phyloP scores from a whole-genome alignment of 768 basidiomycete genomes.

The Rhizopogon rudus region DNA sequence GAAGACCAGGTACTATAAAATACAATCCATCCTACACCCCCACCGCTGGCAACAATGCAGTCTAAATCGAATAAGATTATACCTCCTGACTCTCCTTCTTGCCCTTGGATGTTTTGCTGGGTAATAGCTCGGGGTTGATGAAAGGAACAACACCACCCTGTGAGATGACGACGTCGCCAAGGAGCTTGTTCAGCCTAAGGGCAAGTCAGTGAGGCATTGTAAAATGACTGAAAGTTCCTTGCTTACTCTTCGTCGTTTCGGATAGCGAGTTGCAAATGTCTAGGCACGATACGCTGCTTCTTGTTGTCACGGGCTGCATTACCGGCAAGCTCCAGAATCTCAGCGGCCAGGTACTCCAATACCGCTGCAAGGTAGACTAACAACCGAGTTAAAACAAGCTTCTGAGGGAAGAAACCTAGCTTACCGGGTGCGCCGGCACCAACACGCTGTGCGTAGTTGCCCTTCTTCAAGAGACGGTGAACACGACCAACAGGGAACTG shows the following conservation, averaged over 20 bases:
- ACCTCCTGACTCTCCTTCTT: slow-evolving; percentile 50
- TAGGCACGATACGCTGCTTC: slow-evolving; percentile 60
- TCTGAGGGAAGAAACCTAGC: not conserved
- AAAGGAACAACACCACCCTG: slow-evolving; percentile 56
- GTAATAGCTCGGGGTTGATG: slow-evolving; percentile 49
- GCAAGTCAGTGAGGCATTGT: not conserved
- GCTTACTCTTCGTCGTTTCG: slow-evolving; percentile 53
- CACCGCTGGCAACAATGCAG: slow-evolving; percentile 13
- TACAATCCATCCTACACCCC: slow-evolving; percentile 27
- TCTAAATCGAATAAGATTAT: slow-evolving; percentile 14
- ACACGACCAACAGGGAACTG: slow-evolving; percentile 58
- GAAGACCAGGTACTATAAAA: slow-evolving; percentile 20
- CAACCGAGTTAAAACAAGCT: not conserved
- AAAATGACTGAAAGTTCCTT: not conserved
- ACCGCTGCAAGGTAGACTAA: slow-evolving; percentile 59
- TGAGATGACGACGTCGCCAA: slow-evolving; percentile 51
- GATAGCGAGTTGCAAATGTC: slow-evolving; percentile 62
- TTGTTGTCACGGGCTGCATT: slow-evolving; percentile 52
- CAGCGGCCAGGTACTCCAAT: slow-evolving; percentile 57
- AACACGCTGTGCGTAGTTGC: slow-evolving; percentile 54
- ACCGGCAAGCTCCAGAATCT: slow-evolving; percentile 60
- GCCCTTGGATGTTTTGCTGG: slow-evolving; percentile 47
- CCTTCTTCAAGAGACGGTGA: slow-evolving; percentile 53
- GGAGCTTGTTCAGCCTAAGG: slow-evolving; percentile 32
- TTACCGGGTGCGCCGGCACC: slow-evolving; percentile 48